A percentile compares a stretch with the other conserved stretches of the same genome.
These are phyloP conservation scores for Trematosphaeria pertusa DNA, from an alignment of 2,329 filamentous ascomycete species.

Conservation along the genomic window DNA sequence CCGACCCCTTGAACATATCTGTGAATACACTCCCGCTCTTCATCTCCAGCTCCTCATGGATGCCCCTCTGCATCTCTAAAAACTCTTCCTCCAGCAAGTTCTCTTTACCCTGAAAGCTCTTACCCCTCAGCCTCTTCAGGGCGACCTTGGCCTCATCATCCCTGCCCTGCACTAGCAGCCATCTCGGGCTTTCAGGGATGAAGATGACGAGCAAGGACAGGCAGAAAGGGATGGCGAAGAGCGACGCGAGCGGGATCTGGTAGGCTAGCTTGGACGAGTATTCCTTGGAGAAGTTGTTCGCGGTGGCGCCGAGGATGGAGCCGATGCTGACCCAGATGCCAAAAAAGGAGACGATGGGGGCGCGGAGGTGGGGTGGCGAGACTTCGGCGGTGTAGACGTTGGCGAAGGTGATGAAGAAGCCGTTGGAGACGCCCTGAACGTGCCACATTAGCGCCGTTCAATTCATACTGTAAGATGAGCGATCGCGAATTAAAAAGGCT, in stretches of 20 bases:
- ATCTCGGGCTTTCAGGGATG: conserved; percentile 48
- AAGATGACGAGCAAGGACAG: conserved; percentile 43
- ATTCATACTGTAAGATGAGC: too few relatives aligned
- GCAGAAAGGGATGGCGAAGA: conserved; percentile 58
- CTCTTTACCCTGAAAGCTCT: conserved; percentile 3
- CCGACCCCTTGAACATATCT: conserved; percentile 57
- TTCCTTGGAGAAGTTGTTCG: conserved; percentile 48
- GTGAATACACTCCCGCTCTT: conserved; percentile 56
- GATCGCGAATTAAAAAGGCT: not conserved
- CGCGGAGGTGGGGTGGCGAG: conserved; percentile 29
- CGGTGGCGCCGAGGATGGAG: conserved; percentile 53
- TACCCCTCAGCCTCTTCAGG: conserved; percentile 6
- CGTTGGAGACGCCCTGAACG: conserved; percentile 22
- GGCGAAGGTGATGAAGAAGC: conserved; percentile 61
- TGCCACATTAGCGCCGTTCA: not conserved
- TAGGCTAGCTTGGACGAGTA: conserved; percentile 26
- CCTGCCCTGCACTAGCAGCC: conserved; percentile 27
- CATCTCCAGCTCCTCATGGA: conserved; percentile 45
- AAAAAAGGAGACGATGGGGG: conserved; percentile 51
- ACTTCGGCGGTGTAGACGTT: conserved; percentile 56
- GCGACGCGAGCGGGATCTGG: conserved; percentile 57
- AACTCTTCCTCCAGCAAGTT: conserved; percentile 22
- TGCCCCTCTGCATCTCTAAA: conserved; percentile 22
- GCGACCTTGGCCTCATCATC: conserved; percentile 7
- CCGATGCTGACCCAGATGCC: conserved; percentile 58